Base-by-base conservation (phyloP, 1,284 basidiomycete species). In the Fomes fomentarius region DNA sequence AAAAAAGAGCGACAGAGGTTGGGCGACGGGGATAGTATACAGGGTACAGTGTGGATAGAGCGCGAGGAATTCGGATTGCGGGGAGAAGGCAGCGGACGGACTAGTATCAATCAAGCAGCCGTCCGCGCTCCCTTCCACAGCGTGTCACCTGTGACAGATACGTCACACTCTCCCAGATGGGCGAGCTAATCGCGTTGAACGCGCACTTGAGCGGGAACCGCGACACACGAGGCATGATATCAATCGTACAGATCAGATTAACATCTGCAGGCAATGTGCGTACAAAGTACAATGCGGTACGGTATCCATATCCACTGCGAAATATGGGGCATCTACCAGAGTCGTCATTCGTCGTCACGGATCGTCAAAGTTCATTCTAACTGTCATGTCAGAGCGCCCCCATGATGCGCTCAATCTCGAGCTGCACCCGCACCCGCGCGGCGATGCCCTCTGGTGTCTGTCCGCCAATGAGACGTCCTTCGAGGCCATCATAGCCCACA, bases 401-500 rank as follows among this genome's bases (percentile, higher is more conserved):
- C 72, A 86, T 76, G 57, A 87, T 81, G 52, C 78, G 75, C 72
- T 89, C 87, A 33, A 90, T 77, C 69, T 85, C 84, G 30, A 87
- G 71, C 65, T 82, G 78, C 30, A 87, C 78, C 17, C 87, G 73
- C 3, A 80, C 75, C 1, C 85, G 78, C 19, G 83, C 81, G 15
- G 85, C 83, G 41, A 73, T 80, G 19, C 84, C 84, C 58, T 84
- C 85, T 5, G 81, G 72, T 2, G 74, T 75, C 37, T 69, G 62
- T 0, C 84, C 85, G 14, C 87, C 87, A 28, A 89, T 75, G 25
- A 75, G 67, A 42, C 69, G 74, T 1, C 67, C 74, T 26, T 59
- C 50, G 12, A 52, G 51, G 52, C 73, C 70, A 26, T 74, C 74
- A 39, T 84, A 69, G 3, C 85, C 84, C 4, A 67, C 67, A 0